Evolutionary conservation across 2,329 filamentous ascomycete genomes (phyloP).

Genomic region (Sporothrix protearum): DNA sequence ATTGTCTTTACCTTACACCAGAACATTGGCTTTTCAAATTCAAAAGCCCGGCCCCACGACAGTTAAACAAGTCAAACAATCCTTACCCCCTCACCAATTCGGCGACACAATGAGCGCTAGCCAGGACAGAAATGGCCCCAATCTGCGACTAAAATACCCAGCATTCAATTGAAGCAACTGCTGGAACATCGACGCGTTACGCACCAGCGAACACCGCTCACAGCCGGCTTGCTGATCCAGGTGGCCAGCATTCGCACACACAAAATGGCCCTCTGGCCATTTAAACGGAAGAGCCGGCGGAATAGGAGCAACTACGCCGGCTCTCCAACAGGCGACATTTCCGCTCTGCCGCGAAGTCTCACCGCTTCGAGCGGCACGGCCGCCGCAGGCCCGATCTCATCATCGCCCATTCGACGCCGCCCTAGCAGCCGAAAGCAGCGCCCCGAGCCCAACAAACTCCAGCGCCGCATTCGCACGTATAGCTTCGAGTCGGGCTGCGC

Average conservation of each 20-base stretch:
- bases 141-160: neutral
- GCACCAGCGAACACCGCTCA: neutral
- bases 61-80: neutral
- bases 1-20: neutral
- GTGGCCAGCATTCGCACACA: neutral
- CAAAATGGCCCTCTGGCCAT: slow-evolving; percentile 77
- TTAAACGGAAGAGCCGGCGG: slow-evolving; percentile 69
- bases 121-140: slow-evolving; percentile 3
- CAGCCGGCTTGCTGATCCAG: neutral
- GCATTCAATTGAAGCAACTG: neutral
- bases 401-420: slow-evolving; percentile 28
- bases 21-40: neutral
- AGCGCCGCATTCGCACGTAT: slow-evolving; percentile 50
- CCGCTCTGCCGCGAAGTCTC: slow-evolving; percentile 34
- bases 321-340: slow-evolving; percentile 50
- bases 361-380: slow-evolving; percentile 31
- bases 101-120: slow-evolving; percentile 19
- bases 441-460: slow-evolving; percentile 47
- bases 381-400: slow-evolving; percentile 31
- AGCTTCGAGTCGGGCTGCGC: slow-evolving; percentile 61
- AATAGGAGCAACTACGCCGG: slow-evolving; percentile 52
- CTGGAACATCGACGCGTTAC: neutral
- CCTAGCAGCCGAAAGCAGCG: slow-evolving; percentile 44
- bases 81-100: neutral
- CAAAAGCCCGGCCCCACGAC: neutral